These are phyloP conservation scores for Kodamaea sp. DNA, from an alignment of 1,139 yeast genomes.

Conservation along the genomic window DNA sequence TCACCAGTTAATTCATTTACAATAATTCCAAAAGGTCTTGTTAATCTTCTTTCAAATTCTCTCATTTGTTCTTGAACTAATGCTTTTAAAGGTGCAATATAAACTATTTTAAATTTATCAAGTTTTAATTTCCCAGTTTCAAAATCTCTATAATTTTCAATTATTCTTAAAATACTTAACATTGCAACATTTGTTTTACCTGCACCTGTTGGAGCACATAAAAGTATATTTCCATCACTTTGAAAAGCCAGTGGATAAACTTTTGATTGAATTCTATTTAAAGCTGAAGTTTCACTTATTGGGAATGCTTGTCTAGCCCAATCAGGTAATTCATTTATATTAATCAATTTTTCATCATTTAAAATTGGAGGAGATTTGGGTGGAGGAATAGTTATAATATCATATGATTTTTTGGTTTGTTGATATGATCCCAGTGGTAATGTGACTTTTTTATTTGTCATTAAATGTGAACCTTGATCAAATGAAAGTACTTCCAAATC, in stretches of 20 bases:
- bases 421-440: constrained; percentile 85
- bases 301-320: constrained; percentile 86
- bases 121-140: constrained; percentile 48
- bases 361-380: constrained; percentile 50
- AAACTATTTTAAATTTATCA: constrained; percentile 70
- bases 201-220: constrained; percentile 99
- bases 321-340: constrained; percentile 62
- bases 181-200: constrained; percentile 97
- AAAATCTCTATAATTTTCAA: constrained; percentile 50
- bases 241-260: constrained; percentile 76
- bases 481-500: constrained; percentile 64
- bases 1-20: constrained; percentile 95
- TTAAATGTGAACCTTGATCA: constrained; percentile 68
- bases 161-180: constrained; percentile 63
- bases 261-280: constrained; percentile 81
- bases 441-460: constrained; percentile 63
- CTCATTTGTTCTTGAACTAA: constrained; percentile 93
- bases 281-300: constrained; percentile 54
- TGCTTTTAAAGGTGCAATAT: constrained; percentile 92
- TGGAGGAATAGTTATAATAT: constrained; percentile 80
- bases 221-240: constrained; percentile 64
- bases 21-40: constrained; percentile 56
- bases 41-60: constrained; percentile 72
- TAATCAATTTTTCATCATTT: constrained; percentile 49
- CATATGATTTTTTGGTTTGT: constrained; percentile 69